phyloP scores from a whole-genome alignment of 192 early-diverging fungal species.

The Entomortierella parvispora region DNA sequence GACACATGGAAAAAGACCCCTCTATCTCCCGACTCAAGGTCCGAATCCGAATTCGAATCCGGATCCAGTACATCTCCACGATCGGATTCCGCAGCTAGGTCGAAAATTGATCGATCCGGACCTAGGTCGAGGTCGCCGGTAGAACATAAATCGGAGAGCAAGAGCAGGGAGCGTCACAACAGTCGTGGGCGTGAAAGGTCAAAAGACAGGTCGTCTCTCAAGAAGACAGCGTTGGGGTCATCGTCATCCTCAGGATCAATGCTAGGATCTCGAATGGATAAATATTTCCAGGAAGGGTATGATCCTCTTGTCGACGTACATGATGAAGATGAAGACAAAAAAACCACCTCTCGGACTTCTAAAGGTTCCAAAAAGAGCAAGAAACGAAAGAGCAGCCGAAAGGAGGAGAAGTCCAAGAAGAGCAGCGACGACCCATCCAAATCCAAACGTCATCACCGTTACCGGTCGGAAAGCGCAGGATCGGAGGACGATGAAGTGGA shows the following conservation, averaged over 20 bases:
- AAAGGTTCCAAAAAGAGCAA: conserved; percentile 20
- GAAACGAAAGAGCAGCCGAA: conserved; percentile 12
- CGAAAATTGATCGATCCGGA: neutral
- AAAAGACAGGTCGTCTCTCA: neutral
- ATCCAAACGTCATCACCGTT: too few species aligned
- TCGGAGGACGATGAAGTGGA: too few species aligned
- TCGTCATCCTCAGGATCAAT: conserved; percentile 27
- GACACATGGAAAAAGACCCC: neutral
- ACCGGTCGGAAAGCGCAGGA: too few species aligned
- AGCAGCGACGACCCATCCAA: neutral
- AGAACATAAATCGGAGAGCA: neutral
- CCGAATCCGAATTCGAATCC: neutral
- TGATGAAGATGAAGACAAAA: conserved; percentile 28
- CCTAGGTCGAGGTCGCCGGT: neutral
- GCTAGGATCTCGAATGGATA: conserved; percentile 64
- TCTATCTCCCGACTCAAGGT: conserved; percentile 8
- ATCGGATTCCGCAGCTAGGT: neutral
- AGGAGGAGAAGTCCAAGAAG: conserved; percentile 33
- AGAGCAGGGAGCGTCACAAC: too few species aligned
- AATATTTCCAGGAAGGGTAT: conserved; percentile 63
- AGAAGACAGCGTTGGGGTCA: neutral
- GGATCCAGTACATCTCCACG: neutral
- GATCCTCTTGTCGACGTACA: conserved; percentile 56
- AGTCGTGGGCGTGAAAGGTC: conserved; percentile 16
- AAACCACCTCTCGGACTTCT: too few species aligned